Evolutionary conservation across 306 rosid species (phyloP).

Genomic region (Lathyrus sativus): DNA sequence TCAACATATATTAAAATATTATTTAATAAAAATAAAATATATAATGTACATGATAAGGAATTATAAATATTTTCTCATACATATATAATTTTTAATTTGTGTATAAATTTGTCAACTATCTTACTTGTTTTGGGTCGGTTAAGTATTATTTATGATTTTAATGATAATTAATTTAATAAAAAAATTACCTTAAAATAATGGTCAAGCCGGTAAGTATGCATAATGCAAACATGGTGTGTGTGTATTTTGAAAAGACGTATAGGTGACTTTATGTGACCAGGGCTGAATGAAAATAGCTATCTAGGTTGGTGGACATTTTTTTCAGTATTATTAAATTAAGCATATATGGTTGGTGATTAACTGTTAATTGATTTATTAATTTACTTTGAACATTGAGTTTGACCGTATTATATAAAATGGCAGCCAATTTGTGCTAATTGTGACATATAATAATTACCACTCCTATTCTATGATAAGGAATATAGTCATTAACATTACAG

Average conservation of each 20-base stretch:
- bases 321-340: neutral
- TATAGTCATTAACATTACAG: neutral
- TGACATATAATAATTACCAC: neutral
- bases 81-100: too few species aligned
- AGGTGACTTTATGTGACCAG: constrained; percentile 44
- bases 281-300: neutral
- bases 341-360: constrained; percentile 2
- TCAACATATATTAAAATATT: too few species aligned
- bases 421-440: neutral
- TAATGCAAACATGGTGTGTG: constrained; percentile 16
- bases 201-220: constrained; percentile 33
- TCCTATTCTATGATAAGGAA: neutral
- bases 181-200: neutral
- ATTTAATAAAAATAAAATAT: too few species aligned
- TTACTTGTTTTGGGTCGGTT: too few species aligned
- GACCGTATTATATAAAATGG: neutral
- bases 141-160: neutral
- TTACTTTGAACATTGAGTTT: neutral
- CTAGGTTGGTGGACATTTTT: constrained; percentile 26
- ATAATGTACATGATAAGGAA: too few species aligned
- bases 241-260: constrained; percentile 4
- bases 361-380: neutral
- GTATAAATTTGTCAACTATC: too few species aligned
- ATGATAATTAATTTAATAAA: neutral
- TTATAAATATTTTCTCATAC: neutral